These are phyloP conservation scores for Saksenaea vasiformis DNA, from an alignment of 371 early-diverging fungal genomes.

Conservation along the genomic window DNA sequence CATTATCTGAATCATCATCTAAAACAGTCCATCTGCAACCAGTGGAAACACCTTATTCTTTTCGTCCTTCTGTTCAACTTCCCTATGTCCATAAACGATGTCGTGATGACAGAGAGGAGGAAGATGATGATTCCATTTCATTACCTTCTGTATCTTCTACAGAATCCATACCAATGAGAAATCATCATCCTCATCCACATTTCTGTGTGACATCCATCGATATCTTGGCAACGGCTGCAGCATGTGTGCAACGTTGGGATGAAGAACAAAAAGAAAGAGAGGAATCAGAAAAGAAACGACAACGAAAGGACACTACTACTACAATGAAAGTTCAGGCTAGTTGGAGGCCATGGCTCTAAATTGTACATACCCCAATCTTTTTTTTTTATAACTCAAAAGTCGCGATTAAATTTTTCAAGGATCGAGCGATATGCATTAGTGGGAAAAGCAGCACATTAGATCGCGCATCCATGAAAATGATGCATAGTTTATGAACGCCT, in stretches of 20 bases:
- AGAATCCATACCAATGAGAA: background rate
- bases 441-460: background rate
- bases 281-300: background rate
- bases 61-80: background rate
- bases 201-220: constrained; percentile 38
- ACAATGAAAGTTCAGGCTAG: background rate
- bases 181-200: background rate
- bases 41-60: background rate
- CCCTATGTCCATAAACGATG: background rate
- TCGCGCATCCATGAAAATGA: constrained; percentile 6
- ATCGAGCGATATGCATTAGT: background rate
- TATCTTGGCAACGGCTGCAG: constrained; percentile 50
- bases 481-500: constrained; percentile 25
- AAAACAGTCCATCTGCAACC: background rate
- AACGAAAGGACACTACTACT: background rate
- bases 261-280: constrained; percentile 27
- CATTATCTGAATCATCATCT: background rate
- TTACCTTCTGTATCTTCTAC: constrained; percentile 1
- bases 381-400: background rate
- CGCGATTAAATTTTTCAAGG: background rate
- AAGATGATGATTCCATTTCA: background rate
- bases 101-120: background rate
- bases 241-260: constrained; percentile 48
- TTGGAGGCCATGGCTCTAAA: constrained; percentile 1
- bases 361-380: background rate